Base-by-base conservation (phyloP, 768 basidiomycete species). In the Pleurotus cornucopiae region DNA sequence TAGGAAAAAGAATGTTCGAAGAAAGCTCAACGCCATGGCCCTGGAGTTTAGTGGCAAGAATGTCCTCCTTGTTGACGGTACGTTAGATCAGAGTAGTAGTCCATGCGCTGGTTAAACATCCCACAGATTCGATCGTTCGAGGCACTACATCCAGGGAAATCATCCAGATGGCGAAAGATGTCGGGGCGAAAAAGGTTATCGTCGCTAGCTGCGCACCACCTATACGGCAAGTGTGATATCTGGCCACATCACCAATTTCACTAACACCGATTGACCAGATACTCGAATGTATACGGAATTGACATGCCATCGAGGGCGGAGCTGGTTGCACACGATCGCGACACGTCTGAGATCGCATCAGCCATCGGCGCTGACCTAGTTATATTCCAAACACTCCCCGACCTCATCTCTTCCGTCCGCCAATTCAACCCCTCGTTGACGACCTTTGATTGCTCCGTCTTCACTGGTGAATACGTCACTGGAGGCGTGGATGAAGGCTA, bases 111-210 rank as follows among this genome's bases (percentile, higher is more conserved):
- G 7, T 38, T 49, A 14, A 25, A 20, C 16, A 37, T 9, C 13
- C 58, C 16, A 43, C 37, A 97, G 96, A 99, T 71, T 98, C 97
- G 0, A 99, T 99, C 62, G 97, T 99, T 18, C 87, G 97, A 21
- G 97, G 97, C 4, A 99, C 97, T 1, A 99, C 97, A 0, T 98
- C 96, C 12, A 96, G 92, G 67, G 97, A 99, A 69, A 99, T 99
- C 60, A 83, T 99, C 21, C 95, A 98, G 68, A 98, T 99, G 95
- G 97, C 96, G 16, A 95, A 95, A 67, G 97, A 99, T 65, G 97
- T 97, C 13, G 97, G 97, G 13, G 96, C 97, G 14, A 94, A 89
- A 71, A 91, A 89, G 62, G 93, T 99, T 64, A 88, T 98, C 60
- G 86, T 98, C 46, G 97, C 97, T 1, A 96, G 94, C 49, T 98